Conservation (phyloP, 306 rosid species). For the Lupinus albus region DNA sequence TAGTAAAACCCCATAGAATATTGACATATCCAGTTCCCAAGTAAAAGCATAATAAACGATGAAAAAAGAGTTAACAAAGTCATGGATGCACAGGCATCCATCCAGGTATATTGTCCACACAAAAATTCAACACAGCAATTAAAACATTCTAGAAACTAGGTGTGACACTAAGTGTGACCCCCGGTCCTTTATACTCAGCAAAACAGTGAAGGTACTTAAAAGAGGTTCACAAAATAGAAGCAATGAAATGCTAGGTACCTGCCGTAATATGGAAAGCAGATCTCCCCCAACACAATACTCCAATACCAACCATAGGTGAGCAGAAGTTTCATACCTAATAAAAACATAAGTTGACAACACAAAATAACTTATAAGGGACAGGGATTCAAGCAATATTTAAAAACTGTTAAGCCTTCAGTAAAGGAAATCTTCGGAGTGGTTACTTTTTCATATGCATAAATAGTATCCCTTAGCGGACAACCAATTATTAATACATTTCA, state of each 20-base stretch:
- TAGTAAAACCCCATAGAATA: conserved; percentile 21
- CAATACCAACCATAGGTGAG: conserved; percentile 94
- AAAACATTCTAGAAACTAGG: neutral
- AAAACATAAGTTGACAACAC: conserved; percentile 34
- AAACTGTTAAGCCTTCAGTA: neutral
- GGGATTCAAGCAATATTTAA: neutral
- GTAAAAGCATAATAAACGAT: too few species aligned
- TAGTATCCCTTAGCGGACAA: too few species aligned
- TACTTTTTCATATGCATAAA: too few species aligned
- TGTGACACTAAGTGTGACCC: neutral
- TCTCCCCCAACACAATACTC: conserved; percentile 98
- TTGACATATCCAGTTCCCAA: too few species aligned
- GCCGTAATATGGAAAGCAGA: conserved; percentile 75
- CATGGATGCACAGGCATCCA: neutral
- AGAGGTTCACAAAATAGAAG: conserved; percentile 3
- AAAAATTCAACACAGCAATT: neutral
- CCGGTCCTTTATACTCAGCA: conserved; percentile 17
- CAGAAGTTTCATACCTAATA: conserved; percentile 95
- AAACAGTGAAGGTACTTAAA: conserved; percentile 16
- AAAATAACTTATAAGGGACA: neutral
- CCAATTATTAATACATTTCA: too few species aligned
- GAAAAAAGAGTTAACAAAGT: neutral
- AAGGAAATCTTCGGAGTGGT: neutral
- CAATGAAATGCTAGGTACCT: conserved; percentile 54
- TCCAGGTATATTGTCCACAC: neutral